phyloP scores from a whole-genome alignment of 768 basidiomycete genomes.

The Rhizopogon roseolus region DNA sequence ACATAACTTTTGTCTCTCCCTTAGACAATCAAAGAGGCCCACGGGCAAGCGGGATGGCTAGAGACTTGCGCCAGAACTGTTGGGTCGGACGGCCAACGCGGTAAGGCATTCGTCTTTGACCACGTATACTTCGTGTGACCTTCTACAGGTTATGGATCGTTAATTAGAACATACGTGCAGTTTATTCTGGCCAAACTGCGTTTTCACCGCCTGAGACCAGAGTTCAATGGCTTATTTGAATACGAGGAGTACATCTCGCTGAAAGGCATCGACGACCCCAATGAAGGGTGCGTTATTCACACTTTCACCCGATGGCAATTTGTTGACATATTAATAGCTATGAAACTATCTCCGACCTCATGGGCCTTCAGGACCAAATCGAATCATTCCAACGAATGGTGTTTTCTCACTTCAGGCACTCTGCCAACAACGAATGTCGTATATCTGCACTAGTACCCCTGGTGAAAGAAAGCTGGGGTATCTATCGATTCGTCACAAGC shows the following conservation, averaged over 20 bases:
- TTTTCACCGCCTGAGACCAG: constrained; percentile 92
- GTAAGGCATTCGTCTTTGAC: constrained; percentile 33
- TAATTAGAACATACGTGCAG: constrained; percentile 94
- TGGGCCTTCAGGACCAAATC: constrained; percentile 97
- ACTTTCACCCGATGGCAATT: constrained; percentile 1
- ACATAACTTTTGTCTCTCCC: constrained; percentile 8
- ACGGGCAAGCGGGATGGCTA: constrained; percentile 95
- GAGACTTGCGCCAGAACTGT: constrained; percentile 95
- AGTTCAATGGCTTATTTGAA: constrained; percentile 98
- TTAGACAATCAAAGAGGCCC: constrained; percentile 94
- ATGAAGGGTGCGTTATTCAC: constrained; percentile 77
- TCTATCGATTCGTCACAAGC: constrained; percentile 97
- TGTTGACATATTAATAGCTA: constrained; percentile 50
- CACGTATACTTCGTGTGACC: background rate
- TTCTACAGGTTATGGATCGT: constrained; percentile 75
- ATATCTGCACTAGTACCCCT: constrained; percentile 94
- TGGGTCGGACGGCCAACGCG: constrained; percentile 70
- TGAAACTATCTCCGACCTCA: constrained; percentile 96
- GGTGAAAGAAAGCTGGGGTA: constrained; percentile 99
- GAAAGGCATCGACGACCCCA: constrained; percentile 97
- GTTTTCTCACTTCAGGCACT: constrained; percentile 89
- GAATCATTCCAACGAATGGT: constrained; percentile 98
- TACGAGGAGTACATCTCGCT: constrained; percentile 98
- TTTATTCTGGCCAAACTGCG: constrained; percentile 93
- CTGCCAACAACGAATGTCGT: constrained; percentile 93